Conservation (phyloP, 2,329 filamentous ascomycete genomes). For the Emericellopsis atlantica region DNA sequence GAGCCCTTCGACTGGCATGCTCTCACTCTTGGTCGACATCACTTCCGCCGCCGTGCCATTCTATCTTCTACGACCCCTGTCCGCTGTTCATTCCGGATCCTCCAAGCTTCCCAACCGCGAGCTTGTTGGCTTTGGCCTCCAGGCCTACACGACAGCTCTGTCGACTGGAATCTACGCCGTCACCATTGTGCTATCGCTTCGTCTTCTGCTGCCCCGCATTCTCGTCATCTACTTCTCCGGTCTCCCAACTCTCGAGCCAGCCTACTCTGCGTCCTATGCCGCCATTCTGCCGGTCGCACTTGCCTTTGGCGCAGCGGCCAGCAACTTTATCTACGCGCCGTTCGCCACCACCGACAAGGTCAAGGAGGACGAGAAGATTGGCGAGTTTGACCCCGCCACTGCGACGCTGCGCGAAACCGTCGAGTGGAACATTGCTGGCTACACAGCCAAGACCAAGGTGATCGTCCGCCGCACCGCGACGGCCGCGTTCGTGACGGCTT, state of each 20-base stretch:
- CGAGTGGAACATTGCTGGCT: slow-evolving; percentile 61
- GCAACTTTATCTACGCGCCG: slow-evolving; percentile 66
- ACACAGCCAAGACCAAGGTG: slow-evolving; percentile 47
- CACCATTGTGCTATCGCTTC: slow-evolving; percentile 56
- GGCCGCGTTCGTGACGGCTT: slow-evolving; percentile 41
- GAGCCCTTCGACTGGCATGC: slow-evolving; percentile 43
- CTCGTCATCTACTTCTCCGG: slow-evolving; percentile 67
- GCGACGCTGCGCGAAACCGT: slow-evolving; percentile 60
- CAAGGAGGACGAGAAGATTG: slow-evolving; percentile 32
- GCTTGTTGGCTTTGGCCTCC: slow-evolving; percentile 52
- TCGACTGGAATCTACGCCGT: slow-evolving; percentile 63
- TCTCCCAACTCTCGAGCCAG: slow-evolving; percentile 55
- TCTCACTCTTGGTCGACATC: slow-evolving; percentile 55
- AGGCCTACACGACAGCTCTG: slow-evolving; percentile 52
- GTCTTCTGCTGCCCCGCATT: slow-evolving; percentile 56
- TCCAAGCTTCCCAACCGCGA: slow-evolving; percentile 44
- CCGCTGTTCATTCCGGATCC: slow-evolving; percentile 47
- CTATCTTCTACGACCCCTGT: slow-evolving; percentile 56
- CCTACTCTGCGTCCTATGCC: slow-evolving; percentile 49
- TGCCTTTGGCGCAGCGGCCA: slow-evolving; percentile 55
- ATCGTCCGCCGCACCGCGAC: slow-evolving; percentile 52
- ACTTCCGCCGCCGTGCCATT: slow-evolving; percentile 62
- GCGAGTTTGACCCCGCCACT: slow-evolving; percentile 48
- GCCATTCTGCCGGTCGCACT: slow-evolving; percentile 47
- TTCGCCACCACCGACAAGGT: slow-evolving; percentile 40